These are phyloP conservation scores for Dactylellina parvicollis DNA, from an alignment of 2,329 filamentous ascomycete genomes.

Conservation along the genomic window DNA sequence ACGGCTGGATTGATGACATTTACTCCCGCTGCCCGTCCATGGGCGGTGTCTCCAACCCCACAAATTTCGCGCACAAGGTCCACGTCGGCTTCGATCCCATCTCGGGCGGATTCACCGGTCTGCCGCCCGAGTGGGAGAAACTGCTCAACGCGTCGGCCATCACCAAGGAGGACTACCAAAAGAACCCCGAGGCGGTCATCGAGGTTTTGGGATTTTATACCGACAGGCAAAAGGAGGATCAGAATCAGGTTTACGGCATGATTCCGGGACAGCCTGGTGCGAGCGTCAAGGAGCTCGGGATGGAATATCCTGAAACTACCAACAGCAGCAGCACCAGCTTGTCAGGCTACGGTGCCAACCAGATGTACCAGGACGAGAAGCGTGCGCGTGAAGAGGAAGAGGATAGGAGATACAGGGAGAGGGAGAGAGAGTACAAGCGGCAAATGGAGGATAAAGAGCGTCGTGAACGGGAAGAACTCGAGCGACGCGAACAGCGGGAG, in stretches of 20 bases:
- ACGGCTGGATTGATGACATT: slow-evolving; percentile 98
- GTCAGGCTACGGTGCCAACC: slow-evolving; percentile 21
- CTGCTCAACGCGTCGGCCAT: slow-evolving; percentile 94
- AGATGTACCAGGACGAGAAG: slow-evolving; percentile 61
- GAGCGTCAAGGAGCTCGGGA: slow-evolving; percentile 62
- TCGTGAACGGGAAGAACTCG: slow-evolving; percentile 34
- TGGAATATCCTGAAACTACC: slow-evolving; percentile 21
- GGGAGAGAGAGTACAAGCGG: slow-evolving; percentile 56
- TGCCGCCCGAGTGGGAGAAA: slow-evolving; percentile 97
- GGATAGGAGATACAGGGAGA: slow-evolving; percentile 39
- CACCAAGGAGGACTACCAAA: slow-evolving; percentile 97
- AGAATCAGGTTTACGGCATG: slow-evolving; percentile 70
- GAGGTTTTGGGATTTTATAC: slow-evolving; percentile 77
- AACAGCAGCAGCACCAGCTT: slow-evolving; percentile 20
- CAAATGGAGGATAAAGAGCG: slow-evolving; percentile 55
- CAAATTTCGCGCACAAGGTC: slow-evolving; percentile 95
- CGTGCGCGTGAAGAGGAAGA: slow-evolving; percentile 33
- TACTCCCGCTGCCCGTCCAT: slow-evolving; percentile 96
- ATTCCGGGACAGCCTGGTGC: slow-evolving; percentile 72
- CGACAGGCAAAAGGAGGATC: slow-evolving; percentile 73
- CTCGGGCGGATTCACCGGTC: slow-evolving; percentile 91
- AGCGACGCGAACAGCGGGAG: slow-evolving; percentile 58
- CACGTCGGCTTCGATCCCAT: slow-evolving; percentile 97
- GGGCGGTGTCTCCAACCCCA: slow-evolving; percentile 97
- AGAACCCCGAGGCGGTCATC: slow-evolving; percentile 83